Evolutionary conservation across 1,284 basidiomycete genomes (phyloP).

Genomic region (Pisolithus thermaeus): DNA sequence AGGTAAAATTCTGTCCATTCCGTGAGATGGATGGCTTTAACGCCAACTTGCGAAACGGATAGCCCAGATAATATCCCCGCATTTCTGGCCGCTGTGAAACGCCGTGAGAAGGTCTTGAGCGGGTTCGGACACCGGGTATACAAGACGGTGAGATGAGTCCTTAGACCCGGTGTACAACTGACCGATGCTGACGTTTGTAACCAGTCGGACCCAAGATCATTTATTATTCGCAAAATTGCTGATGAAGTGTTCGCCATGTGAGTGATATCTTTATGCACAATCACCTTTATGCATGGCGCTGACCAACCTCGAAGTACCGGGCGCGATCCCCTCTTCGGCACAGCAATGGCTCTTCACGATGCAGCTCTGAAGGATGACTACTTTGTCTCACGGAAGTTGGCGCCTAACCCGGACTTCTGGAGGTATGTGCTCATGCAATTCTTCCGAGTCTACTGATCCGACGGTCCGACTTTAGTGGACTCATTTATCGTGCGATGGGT

Average conservation of each 20-base stretch:
- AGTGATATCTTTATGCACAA: slow-evolving; percentile 1
- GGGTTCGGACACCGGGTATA: slow-evolving; percentile 86
- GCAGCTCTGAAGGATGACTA: slow-evolving; percentile 86
- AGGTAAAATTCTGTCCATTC: slow-evolving; percentile 38
- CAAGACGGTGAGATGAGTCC: slow-evolving; percentile 56
- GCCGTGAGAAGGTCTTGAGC: slow-evolving; percentile 77
- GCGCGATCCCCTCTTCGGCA: slow-evolving; percentile 75
- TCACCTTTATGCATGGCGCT: not conserved
- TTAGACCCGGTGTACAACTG: not conserved
- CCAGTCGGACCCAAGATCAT: slow-evolving; percentile 81
- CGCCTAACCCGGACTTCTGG: slow-evolving; percentile 84
- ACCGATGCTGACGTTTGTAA: not conserved
- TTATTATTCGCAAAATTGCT: slow-evolving; percentile 82
- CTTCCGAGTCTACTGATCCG: not conserved
- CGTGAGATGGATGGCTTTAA: not conserved
- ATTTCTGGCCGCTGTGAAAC: slow-evolving; percentile 81
- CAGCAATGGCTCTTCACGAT: slow-evolving; percentile 83
- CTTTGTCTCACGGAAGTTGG: slow-evolving; percentile 69
- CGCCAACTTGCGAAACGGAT: not conserved
- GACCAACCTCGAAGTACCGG: slow-evolving; percentile 51
- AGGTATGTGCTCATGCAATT: slow-evolving; percentile 23
- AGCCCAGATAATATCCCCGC: slow-evolving; percentile 80
- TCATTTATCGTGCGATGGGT: slow-evolving; percentile 89
- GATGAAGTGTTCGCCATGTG: slow-evolving; percentile 85
- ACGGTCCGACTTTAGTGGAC: slow-evolving; percentile 43